Evolutionary conservation across 345 rosid species (phyloP), one percentile per base, ranked within the genome.

Genomic region (Dimocarpus longan): DNA sequence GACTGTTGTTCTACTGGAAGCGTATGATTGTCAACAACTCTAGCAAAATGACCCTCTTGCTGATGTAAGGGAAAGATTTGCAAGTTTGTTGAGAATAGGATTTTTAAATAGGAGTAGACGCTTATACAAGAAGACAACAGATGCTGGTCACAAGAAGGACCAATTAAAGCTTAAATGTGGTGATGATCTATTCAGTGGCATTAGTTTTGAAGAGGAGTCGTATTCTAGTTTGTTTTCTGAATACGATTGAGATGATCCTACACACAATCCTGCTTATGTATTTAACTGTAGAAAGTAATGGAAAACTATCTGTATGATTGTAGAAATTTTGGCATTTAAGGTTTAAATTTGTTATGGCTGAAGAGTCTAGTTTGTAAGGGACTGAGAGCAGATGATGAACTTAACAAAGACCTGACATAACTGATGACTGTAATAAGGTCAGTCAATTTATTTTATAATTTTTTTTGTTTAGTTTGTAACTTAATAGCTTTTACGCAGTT

Each of bases 1-100:
- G 83, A 93, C 93, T 37, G 89, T 95, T 66, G 82, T 95, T 48
- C 97, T 95, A 50, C 82, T 93, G 81, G 97, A 93, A 85, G 94
- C 91, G 6, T 95, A 91, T 46, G 91, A 91, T 48, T 78, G 83
- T 64, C 85, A 78, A 42, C 70, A 71, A 71, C 93, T 91, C 16
- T 21, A 88, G 77, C 84, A 85, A 46, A 88, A 84, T 22, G 92
- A 91, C 56, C 97, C 94, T 22, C 85, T 90, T 1, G 85, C 87
- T 69, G 86, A 84, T 28, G 67, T 85, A 22, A 86, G 94, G 78
- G 90, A 84, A 66, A 84, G 80, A 66, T 85, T 83, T 57, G 88
- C 82, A 19, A 72, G 75, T 71, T 28, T 90, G 89, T 88, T 93
- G 97, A 84, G 62, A 48, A 77, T 85, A 82, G 97, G 95, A 8